Percentiles rank a stretch among this genome's conserved stretches.
Evolutionary conservation across 768 basidiomycete genomes (phyloP).

Genomic region (Saitozyma podzolica): DNA sequence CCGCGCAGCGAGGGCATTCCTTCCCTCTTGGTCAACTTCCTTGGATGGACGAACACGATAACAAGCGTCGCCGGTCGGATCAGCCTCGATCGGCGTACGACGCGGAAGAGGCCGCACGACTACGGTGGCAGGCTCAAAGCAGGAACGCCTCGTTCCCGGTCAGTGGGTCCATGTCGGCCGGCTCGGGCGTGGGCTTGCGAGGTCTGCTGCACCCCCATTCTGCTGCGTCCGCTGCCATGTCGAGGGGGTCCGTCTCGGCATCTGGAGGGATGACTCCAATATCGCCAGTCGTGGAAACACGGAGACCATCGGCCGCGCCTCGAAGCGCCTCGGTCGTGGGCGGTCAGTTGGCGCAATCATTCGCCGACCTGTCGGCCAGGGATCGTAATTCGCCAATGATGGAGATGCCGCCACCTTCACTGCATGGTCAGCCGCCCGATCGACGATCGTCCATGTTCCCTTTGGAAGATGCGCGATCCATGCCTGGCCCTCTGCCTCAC

Average conservation of each 20-base stretch:
- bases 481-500: too few relatives aligned
- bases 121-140: conserved; percentile 41
- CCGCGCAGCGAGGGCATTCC: conserved; percentile 13
- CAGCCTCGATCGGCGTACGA: conserved; percentile 25
- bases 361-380: conserved; percentile 29
- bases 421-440: conserved; percentile 3
- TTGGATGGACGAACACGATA: conserved; percentile 26
- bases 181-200: conserved; percentile 8
- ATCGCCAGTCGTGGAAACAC: conserved; percentile 6
- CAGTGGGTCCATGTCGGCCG: neutral
- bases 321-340: conserved; percentile 38
- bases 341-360: conserved; percentile 37
- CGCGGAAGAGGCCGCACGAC: conserved; percentile 36
- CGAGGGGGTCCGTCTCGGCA: conserved; percentile 12
- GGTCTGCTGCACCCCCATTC: conserved; percentile 21
- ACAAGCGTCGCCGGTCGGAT: conserved; percentile 39
- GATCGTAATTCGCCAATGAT: conserved; percentile 1
- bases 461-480: neutral
- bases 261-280: neutral
- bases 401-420: conserved; percentile 25
- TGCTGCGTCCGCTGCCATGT: conserved; percentile 22
- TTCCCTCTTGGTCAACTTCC: conserved; percentile 7
- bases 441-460: conserved; percentile 11
- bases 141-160: conserved; percentile 39
- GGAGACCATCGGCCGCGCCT: conserved; percentile 12